Percentiles rank a stretch among this genome's conserved stretches.
Conservation (phyloP, 768 basidiomycete genomes). For the Coprinopsis sp. region DNA sequence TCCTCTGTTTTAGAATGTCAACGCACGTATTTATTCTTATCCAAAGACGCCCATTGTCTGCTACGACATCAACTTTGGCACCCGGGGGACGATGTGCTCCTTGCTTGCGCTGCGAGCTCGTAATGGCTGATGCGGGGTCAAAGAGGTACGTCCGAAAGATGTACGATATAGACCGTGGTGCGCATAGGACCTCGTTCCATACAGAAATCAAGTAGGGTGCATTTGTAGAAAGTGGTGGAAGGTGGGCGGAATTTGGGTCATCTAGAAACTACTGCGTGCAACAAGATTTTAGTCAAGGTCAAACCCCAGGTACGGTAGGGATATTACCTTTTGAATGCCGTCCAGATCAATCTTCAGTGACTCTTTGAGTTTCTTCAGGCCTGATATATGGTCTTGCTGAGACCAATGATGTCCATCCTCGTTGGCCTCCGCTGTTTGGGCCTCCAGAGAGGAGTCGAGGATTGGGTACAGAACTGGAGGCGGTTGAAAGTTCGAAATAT, state of each 20-base stretch:
- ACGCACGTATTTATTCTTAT: constrained; percentile 85
- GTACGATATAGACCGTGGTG: constrained; percentile 50
- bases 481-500: constrained; percentile 36
- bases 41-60: constrained; percentile 72
- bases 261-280: constrained; percentile 58
- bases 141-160: constrained; percentile 53
- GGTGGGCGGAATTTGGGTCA: constrained; percentile 37
- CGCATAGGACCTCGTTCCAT: constrained; percentile 71
- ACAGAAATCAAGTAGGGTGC: constrained; percentile 77
- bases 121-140: constrained; percentile 2
- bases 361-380: constrained; percentile 43
- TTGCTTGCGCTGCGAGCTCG: constrained; percentile 15
- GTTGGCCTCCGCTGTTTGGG: constrained; percentile 8
- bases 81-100: constrained; percentile 24
- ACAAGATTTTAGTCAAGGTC: constrained; percentile 10
- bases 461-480: constrained; percentile 36
- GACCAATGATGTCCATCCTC: constrained; percentile 38
- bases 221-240: constrained; percentile 63
- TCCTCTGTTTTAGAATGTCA: constrained; percentile 1
- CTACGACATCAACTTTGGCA: constrained; percentile 79
- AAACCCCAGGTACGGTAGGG: constrained; percentile 1
- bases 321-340: constrained; percentile 39
- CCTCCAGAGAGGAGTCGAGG: constrained; percentile 40
- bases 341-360: constrained; percentile 42
- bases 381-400: constrained; percentile 39